A percentile compares a stretch with the other conserved stretches of the same genome.
Evolutionary conservation across 345 rosid species (phyloP).

Genomic region (Gossypium longicalyx): DNA sequence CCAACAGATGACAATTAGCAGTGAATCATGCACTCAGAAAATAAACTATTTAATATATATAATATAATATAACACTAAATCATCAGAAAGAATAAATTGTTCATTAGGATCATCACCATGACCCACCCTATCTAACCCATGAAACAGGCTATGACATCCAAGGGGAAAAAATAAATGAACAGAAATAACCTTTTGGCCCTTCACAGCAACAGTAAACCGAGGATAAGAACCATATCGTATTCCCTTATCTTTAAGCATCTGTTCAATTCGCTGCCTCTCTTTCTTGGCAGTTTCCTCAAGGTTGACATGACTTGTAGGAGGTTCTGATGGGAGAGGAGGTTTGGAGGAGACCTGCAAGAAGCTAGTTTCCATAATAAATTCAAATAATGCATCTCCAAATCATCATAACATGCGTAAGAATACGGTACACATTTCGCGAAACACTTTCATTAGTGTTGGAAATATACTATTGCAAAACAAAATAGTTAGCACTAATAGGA

Average conservation of each 20-base stretch:
- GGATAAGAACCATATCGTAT: slow-evolving; percentile 54
- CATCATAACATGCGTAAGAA: slow-evolving; percentile 5
- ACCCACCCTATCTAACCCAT: neutral
- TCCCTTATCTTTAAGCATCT: slow-evolving; percentile 55
- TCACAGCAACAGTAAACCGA: slow-evolving; percentile 62
- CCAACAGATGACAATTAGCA: neutral
- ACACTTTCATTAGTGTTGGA: too few relatives aligned
- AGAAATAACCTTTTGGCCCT: slow-evolving; percentile 80
- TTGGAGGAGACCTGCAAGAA: slow-evolving; percentile 35
- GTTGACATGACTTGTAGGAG: slow-evolving; percentile 44
- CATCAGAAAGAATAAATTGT: neutral
- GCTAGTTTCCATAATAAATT: slow-evolving; percentile 4
- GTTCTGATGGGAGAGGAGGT: slow-evolving; percentile 39
- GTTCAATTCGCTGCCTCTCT: slow-evolving; percentile 64
- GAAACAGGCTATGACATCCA: neutral
- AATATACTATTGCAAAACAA: too few relatives aligned
- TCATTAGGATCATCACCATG: neutral
- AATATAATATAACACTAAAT: neutral
- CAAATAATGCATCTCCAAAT: neutral
- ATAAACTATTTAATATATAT: neutral
- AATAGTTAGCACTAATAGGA: too few relatives aligned
- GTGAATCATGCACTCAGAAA: neutral
- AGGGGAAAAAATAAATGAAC: neutral
- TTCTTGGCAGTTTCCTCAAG: slow-evolving; percentile 65
- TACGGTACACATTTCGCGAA: neutral